Evolutionary conservation across 139 green algal species (phyloP).

Genomic region (Haematococcus lacustris): DNA sequence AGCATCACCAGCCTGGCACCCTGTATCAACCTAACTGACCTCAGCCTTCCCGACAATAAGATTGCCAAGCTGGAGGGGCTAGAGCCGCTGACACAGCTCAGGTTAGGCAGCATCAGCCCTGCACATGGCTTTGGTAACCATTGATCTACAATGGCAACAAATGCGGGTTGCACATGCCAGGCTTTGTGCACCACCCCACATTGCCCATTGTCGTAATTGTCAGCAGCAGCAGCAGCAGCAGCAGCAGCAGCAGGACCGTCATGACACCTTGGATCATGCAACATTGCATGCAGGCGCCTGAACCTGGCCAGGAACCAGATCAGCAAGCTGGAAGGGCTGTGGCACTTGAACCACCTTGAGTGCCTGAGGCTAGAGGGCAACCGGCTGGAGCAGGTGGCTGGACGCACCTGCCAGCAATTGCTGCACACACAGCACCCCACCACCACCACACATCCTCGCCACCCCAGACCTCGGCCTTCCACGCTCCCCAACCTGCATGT

Average conservation of each 20-base stretch:
- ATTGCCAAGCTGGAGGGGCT: slow-evolving; percentile 8
- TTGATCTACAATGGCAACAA: background rate
- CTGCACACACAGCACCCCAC: no score
- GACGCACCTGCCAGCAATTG: no score
- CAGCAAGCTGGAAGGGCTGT: slow-evolving; percentile 13
- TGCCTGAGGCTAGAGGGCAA: slow-evolving; percentile 22
- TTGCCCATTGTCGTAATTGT: background rate
- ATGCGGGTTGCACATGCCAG: background rate
- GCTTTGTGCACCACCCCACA: background rate
- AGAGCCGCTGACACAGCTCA: background rate
- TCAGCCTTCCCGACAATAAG: slow-evolving; percentile 18
- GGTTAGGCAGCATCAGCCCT: background rate
- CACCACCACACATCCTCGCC: no score
- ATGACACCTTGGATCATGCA: background rate
- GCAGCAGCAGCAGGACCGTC: background rate
- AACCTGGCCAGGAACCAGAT: slow-evolving; percentile 20
- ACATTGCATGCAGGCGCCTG: slow-evolving; percentile 21
- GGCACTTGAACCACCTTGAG: slow-evolving; percentile 9
- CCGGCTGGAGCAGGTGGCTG: no score
- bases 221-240: no score
- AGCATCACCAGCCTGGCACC: slow-evolving; percentile 3
- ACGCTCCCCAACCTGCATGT: no score
- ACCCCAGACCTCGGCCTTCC: no score
- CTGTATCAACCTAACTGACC: slow-evolving; percentile 16
- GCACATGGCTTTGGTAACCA: slow-evolving; percentile 1